phyloP scores from a whole-genome alignment of 1,284 basidiomycete species.

The Pholiota adiposa region DNA sequence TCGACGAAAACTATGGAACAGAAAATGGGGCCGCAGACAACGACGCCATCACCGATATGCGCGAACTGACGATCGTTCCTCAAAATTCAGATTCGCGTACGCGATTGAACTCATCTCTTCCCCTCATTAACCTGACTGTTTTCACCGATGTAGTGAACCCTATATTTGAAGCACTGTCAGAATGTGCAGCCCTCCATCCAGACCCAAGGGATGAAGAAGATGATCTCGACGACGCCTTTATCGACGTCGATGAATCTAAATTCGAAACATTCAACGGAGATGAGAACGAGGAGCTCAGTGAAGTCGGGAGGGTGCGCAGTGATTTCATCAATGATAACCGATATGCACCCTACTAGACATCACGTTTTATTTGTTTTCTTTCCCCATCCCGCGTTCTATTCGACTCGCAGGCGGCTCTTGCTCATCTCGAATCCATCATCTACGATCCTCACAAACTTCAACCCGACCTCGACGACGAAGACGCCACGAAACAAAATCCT shows the following conservation, averaged over 20 bases:
- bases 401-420: conserved; percentile 69
- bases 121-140: not conserved
- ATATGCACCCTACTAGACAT: conserved; percentile 84
- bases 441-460: conserved; percentile 45
- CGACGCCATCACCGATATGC: conserved; percentile 58
- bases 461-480: conserved; percentile 17
- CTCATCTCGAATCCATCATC: conserved; percentile 77
- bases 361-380: conserved; percentile 26
- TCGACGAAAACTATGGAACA: conserved; percentile 62
- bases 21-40: conserved; percentile 33
- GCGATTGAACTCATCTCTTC: conserved; percentile 30
- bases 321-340: conserved; percentile 83
- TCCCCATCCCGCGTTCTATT: conserved; percentile 15
- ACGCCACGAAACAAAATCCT: conserved; percentile 10
- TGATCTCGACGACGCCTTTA: conserved; percentile 65
- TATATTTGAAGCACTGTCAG: conserved; percentile 88
- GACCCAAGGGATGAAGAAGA: conserved; percentile 67
- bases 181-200: conserved; percentile 90
- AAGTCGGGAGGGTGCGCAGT: conserved; percentile 93
- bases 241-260: conserved; percentile 51
- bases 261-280: conserved; percentile 68
- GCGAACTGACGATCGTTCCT: conserved; percentile 80
- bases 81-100: conserved; percentile 60
- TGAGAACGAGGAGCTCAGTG: conserved; percentile 72
- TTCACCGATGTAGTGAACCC: conserved; percentile 65